Base-by-base conservation (phyloP, 1,284 basidiomycete species). In the Polyporus tsugae region DNA sequence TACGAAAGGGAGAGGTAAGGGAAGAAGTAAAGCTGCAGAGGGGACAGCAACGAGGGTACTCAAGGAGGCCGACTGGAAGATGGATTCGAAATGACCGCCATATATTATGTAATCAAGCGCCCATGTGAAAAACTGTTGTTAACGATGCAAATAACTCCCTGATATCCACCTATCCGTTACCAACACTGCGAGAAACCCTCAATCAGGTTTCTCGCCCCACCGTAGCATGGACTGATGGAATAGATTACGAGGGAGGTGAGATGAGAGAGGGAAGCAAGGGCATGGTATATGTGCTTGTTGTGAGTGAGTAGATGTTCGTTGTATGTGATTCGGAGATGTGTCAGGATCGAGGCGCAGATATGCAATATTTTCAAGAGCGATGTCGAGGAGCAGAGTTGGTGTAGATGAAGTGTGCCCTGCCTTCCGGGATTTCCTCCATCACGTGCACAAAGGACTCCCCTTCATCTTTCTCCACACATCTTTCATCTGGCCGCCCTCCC, bases 291-390 rank as follows among this genome's bases (percentile, higher is more conserved):
- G 53, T 57, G 17, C 7, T 57, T 35, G 57, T 64, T 57, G 60
- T 58, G 70, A 7, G 67, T 60, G 60, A 71, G 63, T 2, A 71
- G 67, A 10, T 60, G 9, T 15, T 71, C 70, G 60, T 61, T 44
- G 58, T 71, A 60, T 4, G 60, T n/a, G 57, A 71, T 33, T 52
- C 36, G 61, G 36, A 71, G 67, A 46, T 69, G 67, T 22, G 63
- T 65, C 57, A 67, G 55, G 17, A 65, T 58, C n/a, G 35, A 5
- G 11, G 57, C 25, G 36, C 35, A 39, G 36, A 58, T 3, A 22
- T 22, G 57, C n/a, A 58, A 10, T 17, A 58, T 58, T 39, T 35
- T 35, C 10, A 58, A 10, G n/a, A 58, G 33, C 35, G 57, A 22
- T 2, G 17, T 35, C 0, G 57, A n/a, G 36, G 36, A 58, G 22